phyloP scores from a whole-genome alignment of 768 basidiomycete genomes.

The Pisolithus marmoratus region DNA sequence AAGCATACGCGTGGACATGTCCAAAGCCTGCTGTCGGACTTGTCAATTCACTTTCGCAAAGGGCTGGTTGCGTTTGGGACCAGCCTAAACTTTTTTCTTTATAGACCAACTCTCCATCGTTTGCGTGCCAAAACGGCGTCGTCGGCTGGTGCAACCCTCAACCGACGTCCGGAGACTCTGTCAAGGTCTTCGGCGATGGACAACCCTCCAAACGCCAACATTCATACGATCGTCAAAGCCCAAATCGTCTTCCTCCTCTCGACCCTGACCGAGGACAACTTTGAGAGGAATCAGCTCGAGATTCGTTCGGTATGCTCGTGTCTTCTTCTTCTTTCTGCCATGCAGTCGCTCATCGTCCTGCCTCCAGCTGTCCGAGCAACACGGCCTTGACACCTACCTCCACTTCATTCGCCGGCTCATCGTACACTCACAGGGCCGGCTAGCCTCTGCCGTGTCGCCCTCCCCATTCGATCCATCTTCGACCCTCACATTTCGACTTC shows the following conservation, averaged over 20 bases:
- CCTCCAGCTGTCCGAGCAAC: conserved; percentile 86
- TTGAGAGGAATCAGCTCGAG: conserved; percentile 88
- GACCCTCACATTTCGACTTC: conserved; percentile 74
- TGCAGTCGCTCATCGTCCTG: conserved; percentile 9
- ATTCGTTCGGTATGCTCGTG: conserved; percentile 78
- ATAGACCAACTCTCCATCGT: conserved; percentile 20
- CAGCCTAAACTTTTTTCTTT: conserved; percentile 32
- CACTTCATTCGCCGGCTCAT: conserved; percentile 97
- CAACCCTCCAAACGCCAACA: conserved; percentile 77
- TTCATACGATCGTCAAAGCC: conserved; percentile 90
- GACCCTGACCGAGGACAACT: conserved; percentile 95
- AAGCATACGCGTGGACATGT: neutral
- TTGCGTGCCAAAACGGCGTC: conserved; percentile 62
- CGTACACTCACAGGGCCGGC: conserved; percentile 74
- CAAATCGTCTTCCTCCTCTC: conserved; percentile 98
- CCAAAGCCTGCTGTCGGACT: conserved; percentile 1
- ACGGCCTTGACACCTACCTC: conserved; percentile 94
- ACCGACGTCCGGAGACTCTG: conserved; percentile 69
- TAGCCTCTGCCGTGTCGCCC: conserved; percentile 52
- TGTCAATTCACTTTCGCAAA: conserved; percentile 16
- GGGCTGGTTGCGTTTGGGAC: conserved; percentile 28
- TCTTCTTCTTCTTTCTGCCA: conserved; percentile 8
- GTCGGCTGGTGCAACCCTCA: conserved; percentile 61
- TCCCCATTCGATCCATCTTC: conserved; percentile 70
- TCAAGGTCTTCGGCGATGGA: conserved; percentile 81